Percentiles rank a stretch among this genome's conserved stretches.
phyloP scores from a whole-genome alignment of 2,329 filamentous ascomycete species.

The Endoconidiophora laricicola region DNA sequence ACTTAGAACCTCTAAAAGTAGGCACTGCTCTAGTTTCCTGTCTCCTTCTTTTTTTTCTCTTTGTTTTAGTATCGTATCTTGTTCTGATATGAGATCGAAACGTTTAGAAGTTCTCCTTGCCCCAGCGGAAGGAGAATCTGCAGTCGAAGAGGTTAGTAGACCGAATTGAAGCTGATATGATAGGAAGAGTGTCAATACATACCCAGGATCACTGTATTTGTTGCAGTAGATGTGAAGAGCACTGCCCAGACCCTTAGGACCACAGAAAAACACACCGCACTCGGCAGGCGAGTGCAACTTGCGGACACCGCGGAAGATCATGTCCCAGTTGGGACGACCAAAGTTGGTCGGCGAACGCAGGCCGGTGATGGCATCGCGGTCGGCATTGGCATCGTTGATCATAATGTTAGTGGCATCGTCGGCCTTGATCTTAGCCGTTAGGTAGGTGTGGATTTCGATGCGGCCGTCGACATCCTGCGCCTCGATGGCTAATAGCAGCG shows the following conservation, averaged over 20 bases:
- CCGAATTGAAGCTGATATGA: constrained; percentile 13
- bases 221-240: constrained; percentile 70
- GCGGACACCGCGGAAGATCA: constrained; percentile 70
- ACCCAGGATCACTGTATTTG: constrained; percentile 71
- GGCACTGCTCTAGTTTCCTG: no score
- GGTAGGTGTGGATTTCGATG: constrained; percentile 80
- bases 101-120: constrained; percentile 50
- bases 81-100: neutral
- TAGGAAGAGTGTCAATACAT: constrained; percentile 24
- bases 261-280: constrained; percentile 72
- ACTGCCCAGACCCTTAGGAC: constrained; percentile 63
- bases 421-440: constrained; percentile 72
- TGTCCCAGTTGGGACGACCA: constrained; percentile 76
- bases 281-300: constrained; percentile 61
- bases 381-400: constrained; percentile 76
- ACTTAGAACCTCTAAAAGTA: no score
- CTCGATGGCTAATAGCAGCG: constrained; percentile 67
- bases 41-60: no score
- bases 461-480: constrained; percentile 68
- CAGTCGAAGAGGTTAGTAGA: constrained; percentile 14
- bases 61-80: no score
- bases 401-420: constrained; percentile 83
- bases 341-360: constrained; percentile 72
- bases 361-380: constrained; percentile 72
- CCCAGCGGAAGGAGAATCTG: constrained; percentile 50